Conservation (phyloP, 2,329 filamentous ascomycete species). For the Aspergillus aculeatinus region DNA sequence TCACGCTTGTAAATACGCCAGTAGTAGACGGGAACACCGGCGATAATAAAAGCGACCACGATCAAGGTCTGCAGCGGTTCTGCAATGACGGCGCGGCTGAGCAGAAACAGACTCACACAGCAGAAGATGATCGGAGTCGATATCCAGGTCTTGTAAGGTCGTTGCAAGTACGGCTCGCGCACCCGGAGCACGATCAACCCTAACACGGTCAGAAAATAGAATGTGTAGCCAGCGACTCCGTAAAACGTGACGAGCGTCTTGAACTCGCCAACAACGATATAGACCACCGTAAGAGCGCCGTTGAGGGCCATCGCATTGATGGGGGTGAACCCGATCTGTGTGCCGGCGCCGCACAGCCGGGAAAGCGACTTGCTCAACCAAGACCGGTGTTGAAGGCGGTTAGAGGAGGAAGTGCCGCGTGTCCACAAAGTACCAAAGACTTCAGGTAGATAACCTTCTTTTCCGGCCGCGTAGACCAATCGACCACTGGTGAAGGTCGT, state of each 20-base stretch:
- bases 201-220: slow-evolving; percentile 94
- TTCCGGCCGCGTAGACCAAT: slow-evolving; percentile 88
- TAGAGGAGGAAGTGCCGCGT: slow-evolving; percentile 37
- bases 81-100: slow-evolving; percentile 84
- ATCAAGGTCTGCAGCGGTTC: slow-evolving; percentile 86
- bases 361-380: slow-evolving; percentile 61
- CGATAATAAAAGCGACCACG: slow-evolving; percentile 79
- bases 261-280: slow-evolving; percentile 87
- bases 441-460: slow-evolving; percentile 87
- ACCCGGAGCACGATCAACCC: slow-evolving; percentile 89
- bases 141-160: slow-evolving; percentile 96
- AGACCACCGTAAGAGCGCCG: slow-evolving; percentile 67
- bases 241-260: slow-evolving; percentile 92
- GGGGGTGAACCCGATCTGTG: slow-evolving; percentile 88
- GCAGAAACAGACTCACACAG: slow-evolving; percentile 90
- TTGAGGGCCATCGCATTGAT: slow-evolving; percentile 89
- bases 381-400: slow-evolving; percentile 46
- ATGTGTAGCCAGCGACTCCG: slow-evolving; percentile 93
- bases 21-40: slow-evolving; percentile 84
- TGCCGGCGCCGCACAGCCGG: slow-evolving; percentile 69
- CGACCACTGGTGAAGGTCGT: slow-evolving; percentile 91
- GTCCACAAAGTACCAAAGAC: slow-evolving; percentile 82
- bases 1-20: slow-evolving; percentile 74
- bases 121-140: slow-evolving; percentile 96
- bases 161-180: slow-evolving; percentile 78